Conservation (phyloP, 140 eudicot species). For the Anethum foeniculum region DNA sequence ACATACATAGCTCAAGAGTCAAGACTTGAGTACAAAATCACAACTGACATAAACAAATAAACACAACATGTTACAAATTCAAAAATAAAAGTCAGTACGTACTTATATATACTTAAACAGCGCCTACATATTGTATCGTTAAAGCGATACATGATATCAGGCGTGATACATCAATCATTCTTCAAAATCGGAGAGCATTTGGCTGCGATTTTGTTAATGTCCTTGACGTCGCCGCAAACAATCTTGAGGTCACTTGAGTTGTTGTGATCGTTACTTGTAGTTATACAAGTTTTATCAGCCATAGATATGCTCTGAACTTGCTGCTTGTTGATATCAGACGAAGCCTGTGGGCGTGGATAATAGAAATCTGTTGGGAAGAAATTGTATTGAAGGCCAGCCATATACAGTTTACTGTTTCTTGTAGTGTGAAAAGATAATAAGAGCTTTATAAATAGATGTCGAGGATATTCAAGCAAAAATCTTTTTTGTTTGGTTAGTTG, state of each 20-base stretch:
- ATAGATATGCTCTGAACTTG: neutral
- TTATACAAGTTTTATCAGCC: neutral
- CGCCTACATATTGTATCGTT: neutral
- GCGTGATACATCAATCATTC: neutral
- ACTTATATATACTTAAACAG: neutral
- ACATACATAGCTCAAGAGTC: too few relatives aligned
- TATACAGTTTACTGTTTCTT: neutral
- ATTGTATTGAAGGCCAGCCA: slow-evolving; percentile 2
- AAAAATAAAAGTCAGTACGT: neutral
- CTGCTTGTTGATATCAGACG: neutral
- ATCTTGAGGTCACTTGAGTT: neutral
- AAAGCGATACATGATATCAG: neutral
- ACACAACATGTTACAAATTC: neutral
- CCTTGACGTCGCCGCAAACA: neutral
- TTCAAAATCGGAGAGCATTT: neutral
- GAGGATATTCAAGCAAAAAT: neutral
- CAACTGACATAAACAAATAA: too few relatives aligned
- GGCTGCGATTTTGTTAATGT: neutral
- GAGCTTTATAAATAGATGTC: neutral
- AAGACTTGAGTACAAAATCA: too few relatives aligned
- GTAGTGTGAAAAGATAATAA: neutral
- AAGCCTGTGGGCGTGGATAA: neutral
- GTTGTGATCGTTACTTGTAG: neutral
- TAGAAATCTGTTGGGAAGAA: slow-evolving; percentile 6
- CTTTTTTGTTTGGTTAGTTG: neutral